These are phyloP conservation scores for Saprolegnia diclina DNA, from an alignment of 352 stramenopile genomes.

Conservation along the genomic window DNA sequence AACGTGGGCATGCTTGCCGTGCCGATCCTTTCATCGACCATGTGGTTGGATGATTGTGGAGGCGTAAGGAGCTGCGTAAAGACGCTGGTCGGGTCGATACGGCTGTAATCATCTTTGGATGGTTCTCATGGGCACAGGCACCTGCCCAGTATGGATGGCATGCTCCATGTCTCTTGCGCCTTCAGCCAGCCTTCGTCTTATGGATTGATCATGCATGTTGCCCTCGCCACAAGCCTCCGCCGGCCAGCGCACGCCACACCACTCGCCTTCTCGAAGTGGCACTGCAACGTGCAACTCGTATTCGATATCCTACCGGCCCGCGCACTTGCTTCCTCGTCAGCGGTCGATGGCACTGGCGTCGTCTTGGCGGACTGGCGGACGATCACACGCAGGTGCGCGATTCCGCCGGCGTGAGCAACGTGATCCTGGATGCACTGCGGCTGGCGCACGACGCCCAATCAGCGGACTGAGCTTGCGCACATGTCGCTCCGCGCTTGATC, in stretches of 20 bases:
- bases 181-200: too few relatives aligned
- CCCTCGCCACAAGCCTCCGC: too few relatives aligned
- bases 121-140: background rate
- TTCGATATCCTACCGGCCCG: too few relatives aligned
- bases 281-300: too few relatives aligned
- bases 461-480: background rate
- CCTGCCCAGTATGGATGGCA: background rate
- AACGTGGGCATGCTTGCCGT: background rate
- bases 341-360: too few relatives aligned
- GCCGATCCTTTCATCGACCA: background rate
- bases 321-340: too few relatives aligned
- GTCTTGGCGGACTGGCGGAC: background rate
- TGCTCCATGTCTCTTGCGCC: background rate
- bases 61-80: background rate
- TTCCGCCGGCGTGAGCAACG: background rate
- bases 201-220: too few relatives aligned
- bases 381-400: background rate
- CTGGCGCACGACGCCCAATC: background rate
- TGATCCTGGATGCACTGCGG: background rate
- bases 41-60: background rate
- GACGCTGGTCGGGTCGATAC: background rate
- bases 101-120: background rate
- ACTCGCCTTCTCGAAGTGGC: too few relatives aligned
- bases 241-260: too few relatives aligned
- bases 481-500: background rate